These are phyloP conservation scores for Pelargonium nanum DNA, from an alignment of 345 rosid genomes.

Conservation along the genomic window DNA sequence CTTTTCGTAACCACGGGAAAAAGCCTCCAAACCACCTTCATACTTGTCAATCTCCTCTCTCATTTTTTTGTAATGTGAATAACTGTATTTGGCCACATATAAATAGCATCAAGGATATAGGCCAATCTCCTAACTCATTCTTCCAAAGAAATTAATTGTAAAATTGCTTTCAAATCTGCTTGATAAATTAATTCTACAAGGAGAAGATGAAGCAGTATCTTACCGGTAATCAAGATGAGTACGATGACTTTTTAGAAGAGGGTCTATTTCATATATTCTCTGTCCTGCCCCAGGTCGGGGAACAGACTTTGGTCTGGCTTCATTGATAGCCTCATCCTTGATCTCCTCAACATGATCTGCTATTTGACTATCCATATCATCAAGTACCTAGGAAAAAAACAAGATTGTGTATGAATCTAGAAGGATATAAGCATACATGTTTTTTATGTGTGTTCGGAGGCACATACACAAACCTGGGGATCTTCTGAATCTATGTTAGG, in stretches of 20 bases:
- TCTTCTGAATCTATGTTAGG: conserved; percentile 28
- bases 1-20: conserved; percentile 90
- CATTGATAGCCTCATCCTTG: neutral
- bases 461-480: conserved; percentile 37
- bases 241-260: conserved; percentile 41
- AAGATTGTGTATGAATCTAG: neutral
- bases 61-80: conserved; percentile 52
- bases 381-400: conserved; percentile 23
- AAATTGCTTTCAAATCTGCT: neutral
- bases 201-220: conserved; percentile 7
- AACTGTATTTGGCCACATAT: conserved; percentile 28
- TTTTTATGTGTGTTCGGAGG: conserved; percentile 1
- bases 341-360: conserved; percentile 35
- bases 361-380: conserved; percentile 22
- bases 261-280: conserved; percentile 81
- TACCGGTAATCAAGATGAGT: conserved; percentile 86
- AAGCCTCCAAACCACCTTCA: conserved; percentile 87
- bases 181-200: neutral
- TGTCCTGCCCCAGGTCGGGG: conserved; percentile 73
- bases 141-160: neutral
- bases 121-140: neutral
- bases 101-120: neutral
- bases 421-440: neutral
- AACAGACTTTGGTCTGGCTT: conserved; percentile 19
- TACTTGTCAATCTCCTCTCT: conserved; percentile 58